These are phyloP conservation scores for Hypoxylon sp. DNA, from an alignment of 2,329 filamentous ascomycete genomes.

Conservation along the genomic window DNA sequence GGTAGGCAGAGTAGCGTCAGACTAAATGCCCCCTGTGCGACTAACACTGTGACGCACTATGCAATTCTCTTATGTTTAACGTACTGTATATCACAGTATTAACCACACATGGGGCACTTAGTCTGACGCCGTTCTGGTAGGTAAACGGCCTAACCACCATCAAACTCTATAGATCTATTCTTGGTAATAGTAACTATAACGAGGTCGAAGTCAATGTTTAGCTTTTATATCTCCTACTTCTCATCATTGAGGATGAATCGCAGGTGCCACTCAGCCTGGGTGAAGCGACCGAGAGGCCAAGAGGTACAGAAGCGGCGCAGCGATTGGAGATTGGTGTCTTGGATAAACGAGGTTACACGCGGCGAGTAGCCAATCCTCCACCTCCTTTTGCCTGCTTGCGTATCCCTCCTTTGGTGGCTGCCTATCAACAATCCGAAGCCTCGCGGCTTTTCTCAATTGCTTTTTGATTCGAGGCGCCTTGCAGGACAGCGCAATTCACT, in stretches of 20 bases:
- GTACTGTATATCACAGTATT: no score
- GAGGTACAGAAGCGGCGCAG: slow-evolving; percentile 2
- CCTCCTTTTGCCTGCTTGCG: neutral
- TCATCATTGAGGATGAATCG: neutral
- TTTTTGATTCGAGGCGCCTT: neutral
- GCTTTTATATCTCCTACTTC: neutral
- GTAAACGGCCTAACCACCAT: neutral
- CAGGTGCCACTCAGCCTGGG: neutral
- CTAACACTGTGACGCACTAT: no score
- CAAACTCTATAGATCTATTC: neutral
- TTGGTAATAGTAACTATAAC: neutral
- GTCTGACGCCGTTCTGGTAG: no score
- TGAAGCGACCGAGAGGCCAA: neutral
- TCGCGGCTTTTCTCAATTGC: slow-evolving; percentile 1
- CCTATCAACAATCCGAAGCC: slow-evolving; percentile 20
- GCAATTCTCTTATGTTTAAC: no score
- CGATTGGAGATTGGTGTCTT: slow-evolving; percentile 2
- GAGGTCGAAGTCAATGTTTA: neutral
- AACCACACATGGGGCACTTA: no score
- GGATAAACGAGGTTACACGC: slow-evolving; percentile 25
- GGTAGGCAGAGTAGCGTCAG: no score
- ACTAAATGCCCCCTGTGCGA: no score
- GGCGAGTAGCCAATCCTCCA: slow-evolving; percentile 7
- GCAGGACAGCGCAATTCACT: neutral
- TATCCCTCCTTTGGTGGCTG: slow-evolving; percentile 17